Evolutionary conservation across 2,329 filamentous ascomycete species (phyloP), one percentile per base, ranked within the genome.

Genomic region (Clarireedia paspali): DNA sequence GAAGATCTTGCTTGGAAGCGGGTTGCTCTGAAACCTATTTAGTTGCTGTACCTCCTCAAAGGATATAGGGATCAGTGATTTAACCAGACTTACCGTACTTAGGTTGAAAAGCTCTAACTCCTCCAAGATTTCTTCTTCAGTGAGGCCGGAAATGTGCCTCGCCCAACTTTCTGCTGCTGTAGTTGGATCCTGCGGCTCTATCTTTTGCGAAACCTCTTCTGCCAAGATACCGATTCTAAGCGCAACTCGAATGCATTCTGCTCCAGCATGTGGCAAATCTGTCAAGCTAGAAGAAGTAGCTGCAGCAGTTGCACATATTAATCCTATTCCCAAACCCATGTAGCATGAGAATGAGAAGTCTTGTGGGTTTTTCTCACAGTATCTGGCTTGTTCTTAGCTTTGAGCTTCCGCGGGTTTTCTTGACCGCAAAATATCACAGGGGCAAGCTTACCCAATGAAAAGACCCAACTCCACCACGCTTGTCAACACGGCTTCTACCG

Each of bases 211-310:
- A 0, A 77, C 65, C 2, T 67, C 64, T n/a, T 71, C 59, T 0
- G 79, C 75, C 4, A 70, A 62, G 2, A 77, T 62, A 1, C 76
- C 76, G 3, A 79, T 65, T 1, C 76, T 69, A 56, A 80, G 79
- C 1, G 77, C 74, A 1, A 71, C 36, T 0, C 74, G 68, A 2
- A 77, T 62, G 1, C 67, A 70, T 50, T 78, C 67, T 0, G 71
- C 74, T 6, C 74, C 77, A n/a, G 65, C 63, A 2, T 68, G 42
- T 2, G 73, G 64, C 0, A 80, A 44, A 20, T 77, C 73, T 0
- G 68, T 61, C 5, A 76, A n/a, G 0, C 64, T 68, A 0, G 64
- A 55, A 4, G 77, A 68, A 3, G 24, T 23, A 45, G 42, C 42
- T 23, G 24, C n/a, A 45, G 42, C 42, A 17, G 17, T 23, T 24